phyloP scores from a whole-genome alignment of 768 basidiomycete species.

The Tubosaeta sp. region DNA sequence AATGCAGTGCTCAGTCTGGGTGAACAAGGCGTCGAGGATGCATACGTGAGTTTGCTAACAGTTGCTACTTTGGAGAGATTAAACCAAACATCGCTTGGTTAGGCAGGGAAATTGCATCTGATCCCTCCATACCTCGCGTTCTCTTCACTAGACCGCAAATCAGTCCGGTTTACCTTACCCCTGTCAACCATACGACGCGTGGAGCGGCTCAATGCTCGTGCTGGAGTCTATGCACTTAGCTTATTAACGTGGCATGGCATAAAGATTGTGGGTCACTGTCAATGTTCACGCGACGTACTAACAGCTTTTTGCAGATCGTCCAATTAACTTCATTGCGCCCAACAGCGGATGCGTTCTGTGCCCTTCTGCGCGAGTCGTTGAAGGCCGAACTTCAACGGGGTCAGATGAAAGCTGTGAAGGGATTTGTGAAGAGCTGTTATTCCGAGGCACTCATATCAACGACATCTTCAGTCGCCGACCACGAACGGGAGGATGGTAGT shows the following conservation, averaged over 20 bases:
- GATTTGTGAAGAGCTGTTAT: constrained; percentile 89
- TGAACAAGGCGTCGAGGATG: constrained; percentile 78
- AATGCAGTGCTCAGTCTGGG: constrained; percentile 83
- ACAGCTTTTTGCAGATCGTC: constrained; percentile 54
- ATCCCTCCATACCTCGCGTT: constrained; percentile 90
- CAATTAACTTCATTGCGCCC: constrained; percentile 92
- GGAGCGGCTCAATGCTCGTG: constrained; percentile 87
- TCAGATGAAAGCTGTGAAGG: constrained; percentile 90
- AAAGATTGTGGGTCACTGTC: constrained; percentile 62
- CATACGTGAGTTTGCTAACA: constrained; percentile 65
- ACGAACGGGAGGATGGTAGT: constrained; percentile 66
- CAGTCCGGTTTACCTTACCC: constrained; percentile 87
- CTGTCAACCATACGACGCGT: constrained; percentile 91
- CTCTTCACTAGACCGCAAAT: constrained; percentile 85
- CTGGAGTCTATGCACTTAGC: constrained; percentile 95
- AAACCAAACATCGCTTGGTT: background rate
- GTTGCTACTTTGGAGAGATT: background rate
- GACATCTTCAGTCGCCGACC: constrained; percentile 52
- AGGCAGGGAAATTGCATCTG: constrained; percentile 91
- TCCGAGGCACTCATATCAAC: constrained; percentile 81
- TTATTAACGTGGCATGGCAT: constrained; percentile 91
- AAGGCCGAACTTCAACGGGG: constrained; percentile 87
- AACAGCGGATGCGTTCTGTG: constrained; percentile 91
- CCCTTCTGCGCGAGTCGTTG: constrained; percentile 80
- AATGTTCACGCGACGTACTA: constrained; percentile 1